phyloP scores from a whole-genome alignment of 345 rosid genomes.

The Eucalyptus cloeziana region DNA sequence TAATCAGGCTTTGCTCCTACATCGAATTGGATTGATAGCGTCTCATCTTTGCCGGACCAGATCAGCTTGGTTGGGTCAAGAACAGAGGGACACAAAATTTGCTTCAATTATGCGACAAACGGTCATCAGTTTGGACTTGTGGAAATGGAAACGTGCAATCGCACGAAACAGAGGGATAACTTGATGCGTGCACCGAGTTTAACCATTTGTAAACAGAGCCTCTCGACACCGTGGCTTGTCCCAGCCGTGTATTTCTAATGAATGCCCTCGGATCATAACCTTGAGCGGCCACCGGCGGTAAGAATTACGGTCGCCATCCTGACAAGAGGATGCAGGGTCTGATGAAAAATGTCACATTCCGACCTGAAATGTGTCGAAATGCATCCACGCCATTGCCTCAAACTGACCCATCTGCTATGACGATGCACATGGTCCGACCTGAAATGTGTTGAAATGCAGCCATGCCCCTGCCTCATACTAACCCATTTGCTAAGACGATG shows the following conservation, averaged over 20 bases:
- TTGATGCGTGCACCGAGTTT: background rate
- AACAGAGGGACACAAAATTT: background rate
- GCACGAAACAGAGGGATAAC: background rate
- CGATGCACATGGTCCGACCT: background rate
- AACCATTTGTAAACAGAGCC: background rate
- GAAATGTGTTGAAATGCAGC: background rate
- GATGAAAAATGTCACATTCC: background rate
- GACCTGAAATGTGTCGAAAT: background rate
- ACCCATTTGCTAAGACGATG: background rate
- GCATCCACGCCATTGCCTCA: background rate
- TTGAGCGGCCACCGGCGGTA: accelerated
- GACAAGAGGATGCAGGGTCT: background rate
- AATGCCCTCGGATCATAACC: background rate
- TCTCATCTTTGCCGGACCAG: background rate
- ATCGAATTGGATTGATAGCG: background rate
- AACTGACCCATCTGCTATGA: background rate
- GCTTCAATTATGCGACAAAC: background rate
- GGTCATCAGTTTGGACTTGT: background rate
- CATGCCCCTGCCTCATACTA: background rate
- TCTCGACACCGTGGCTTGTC: background rate
- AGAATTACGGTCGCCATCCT: background rate
- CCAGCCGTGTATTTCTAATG: background rate
- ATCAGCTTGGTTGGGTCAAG: background rate
- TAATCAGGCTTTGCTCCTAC: background rate
- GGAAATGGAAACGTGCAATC: background rate